Evolutionary conservation across 2,329 filamentous ascomycete genomes (phyloP).

Genomic region (Arthrobotrys sinensis): DNA sequence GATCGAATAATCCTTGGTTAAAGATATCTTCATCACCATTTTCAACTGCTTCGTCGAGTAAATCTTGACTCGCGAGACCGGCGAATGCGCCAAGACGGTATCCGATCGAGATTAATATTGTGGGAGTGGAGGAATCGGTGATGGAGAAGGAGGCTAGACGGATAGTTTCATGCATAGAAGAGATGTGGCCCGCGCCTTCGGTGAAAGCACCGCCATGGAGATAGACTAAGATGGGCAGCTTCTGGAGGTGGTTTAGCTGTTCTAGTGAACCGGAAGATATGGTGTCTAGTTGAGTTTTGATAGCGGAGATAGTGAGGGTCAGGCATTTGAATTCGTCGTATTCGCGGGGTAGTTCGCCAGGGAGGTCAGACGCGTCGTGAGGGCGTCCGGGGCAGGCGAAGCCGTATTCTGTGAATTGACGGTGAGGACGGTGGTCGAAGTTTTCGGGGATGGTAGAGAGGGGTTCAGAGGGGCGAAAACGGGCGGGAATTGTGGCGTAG

Average conservation of each 20-base stretch:
- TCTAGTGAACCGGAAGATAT: slow-evolving; percentile 23
- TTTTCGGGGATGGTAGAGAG: slow-evolving; percentile 41
- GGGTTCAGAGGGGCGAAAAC: slow-evolving; percentile 47
- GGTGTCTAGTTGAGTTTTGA: slow-evolving; percentile 16
- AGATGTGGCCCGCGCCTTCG: slow-evolving; percentile 51
- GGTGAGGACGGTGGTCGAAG: slow-evolving; percentile 54
- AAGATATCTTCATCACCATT: slow-evolving; percentile 50
- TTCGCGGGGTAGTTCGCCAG: slow-evolving; percentile 29
- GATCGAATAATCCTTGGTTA: slow-evolving; percentile 56
- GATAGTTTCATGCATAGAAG: slow-evolving; percentile 41
- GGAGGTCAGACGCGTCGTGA: slow-evolving; percentile 36
- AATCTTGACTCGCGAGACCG: slow-evolving; percentile 35
- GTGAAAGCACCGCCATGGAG: slow-evolving; percentile 55
- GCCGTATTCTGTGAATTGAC: slow-evolving; percentile 56
- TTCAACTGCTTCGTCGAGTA: slow-evolving; percentile 41
- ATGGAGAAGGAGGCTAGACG: slow-evolving; percentile 36
- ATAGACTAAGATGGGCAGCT: slow-evolving; percentile 34
- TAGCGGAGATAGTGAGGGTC: slow-evolving; percentile 50
- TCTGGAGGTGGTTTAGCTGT: slow-evolving; percentile 33
- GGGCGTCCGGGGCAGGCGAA: slow-evolving; percentile 52
- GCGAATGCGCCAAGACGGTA: slow-evolving; percentile 55
- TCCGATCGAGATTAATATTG: slow-evolving; percentile 40
- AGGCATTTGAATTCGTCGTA: slow-evolving; percentile 58
- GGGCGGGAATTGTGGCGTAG: slow-evolving; percentile 53
- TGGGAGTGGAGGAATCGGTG: slow-evolving; percentile 12